These are phyloP conservation scores for Rhypophila decipiens DNA, from an alignment of 495 filamentous ascomycete genomes.

Conservation along the genomic window DNA sequence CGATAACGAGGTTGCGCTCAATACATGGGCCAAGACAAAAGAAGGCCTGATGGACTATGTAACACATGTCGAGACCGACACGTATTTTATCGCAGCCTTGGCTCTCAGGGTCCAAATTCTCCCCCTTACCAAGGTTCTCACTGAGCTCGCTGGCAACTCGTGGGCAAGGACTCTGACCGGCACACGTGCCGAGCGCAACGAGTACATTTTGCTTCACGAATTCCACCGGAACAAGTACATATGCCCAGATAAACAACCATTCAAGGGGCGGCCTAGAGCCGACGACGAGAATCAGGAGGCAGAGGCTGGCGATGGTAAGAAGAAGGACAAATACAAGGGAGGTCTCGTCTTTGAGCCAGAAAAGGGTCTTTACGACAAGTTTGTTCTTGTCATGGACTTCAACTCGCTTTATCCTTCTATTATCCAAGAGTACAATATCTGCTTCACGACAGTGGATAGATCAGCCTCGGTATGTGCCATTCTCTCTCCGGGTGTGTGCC, in stretches of 20 bases:
- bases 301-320: slow-evolving; percentile 65
- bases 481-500: no score
- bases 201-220: slow-evolving; percentile 97
- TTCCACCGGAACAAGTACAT: slow-evolving; percentile 96
- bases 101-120: slow-evolving; percentile 85
- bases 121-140: slow-evolving; percentile 87
- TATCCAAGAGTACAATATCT: slow-evolving; percentile 99
- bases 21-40: slow-evolving; percentile 77
- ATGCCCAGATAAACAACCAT: slow-evolving; percentile 82
- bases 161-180: slow-evolving; percentile 95
- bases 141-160: slow-evolving; percentile 94
- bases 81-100: slow-evolving; percentile 88
- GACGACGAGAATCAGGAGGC: slow-evolving; percentile 60
- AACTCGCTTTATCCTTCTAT: slow-evolving; percentile 98
- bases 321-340: slow-evolving; percentile 98
- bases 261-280: slow-evolving; percentile 60
- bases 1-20: slow-evolving; percentile 80
- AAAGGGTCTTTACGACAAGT: slow-evolving; percentile 94
- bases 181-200: slow-evolving; percentile 93
- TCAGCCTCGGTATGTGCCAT: slow-evolving; percentile 46
- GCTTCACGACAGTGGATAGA: slow-evolving; percentile 93
- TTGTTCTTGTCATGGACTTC: slow-evolving; percentile 98
- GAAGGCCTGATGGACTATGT: slow-evolving; percentile 90
- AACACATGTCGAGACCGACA: slow-evolving; percentile 87
- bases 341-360: slow-evolving; percentile 97